phyloP scores from a whole-genome alignment of 768 basidiomycete species.

The Grammothele lineata region DNA sequence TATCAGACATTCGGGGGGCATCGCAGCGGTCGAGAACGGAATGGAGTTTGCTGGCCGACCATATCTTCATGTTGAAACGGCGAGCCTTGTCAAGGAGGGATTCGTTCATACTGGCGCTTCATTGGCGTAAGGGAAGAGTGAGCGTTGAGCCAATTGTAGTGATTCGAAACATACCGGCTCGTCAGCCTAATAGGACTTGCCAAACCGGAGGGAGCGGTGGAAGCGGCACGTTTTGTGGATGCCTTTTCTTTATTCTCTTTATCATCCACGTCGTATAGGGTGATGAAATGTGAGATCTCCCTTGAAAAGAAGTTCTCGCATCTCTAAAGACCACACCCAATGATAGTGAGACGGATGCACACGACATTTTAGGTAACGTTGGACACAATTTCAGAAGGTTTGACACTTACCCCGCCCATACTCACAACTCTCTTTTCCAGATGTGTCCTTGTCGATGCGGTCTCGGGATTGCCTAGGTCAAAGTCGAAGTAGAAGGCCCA shows the following conservation, averaged over 20 bases:
- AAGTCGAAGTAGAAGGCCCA: conserved; percentile 88
- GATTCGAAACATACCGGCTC: conserved; percentile 44
- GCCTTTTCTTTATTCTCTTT: conserved; percentile 75
- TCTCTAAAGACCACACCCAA: conserved; percentile 43
- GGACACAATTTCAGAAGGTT: neutral
- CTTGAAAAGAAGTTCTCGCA: conserved; percentile 88
- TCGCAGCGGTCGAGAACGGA: conserved; percentile 71
- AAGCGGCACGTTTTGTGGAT: conserved; percentile 15
- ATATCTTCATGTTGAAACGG: conserved; percentile 79
- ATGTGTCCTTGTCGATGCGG: conserved; percentile 31
- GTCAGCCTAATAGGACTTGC: conserved; percentile 62
- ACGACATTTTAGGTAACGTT: too few species aligned
- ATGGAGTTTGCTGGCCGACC: conserved; percentile 69
- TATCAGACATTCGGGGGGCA: conserved; percentile 30
- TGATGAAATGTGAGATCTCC: conserved; percentile 85
- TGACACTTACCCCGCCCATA: conserved; percentile 73
- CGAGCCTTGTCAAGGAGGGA: conserved; percentile 64
- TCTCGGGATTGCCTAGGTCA: conserved; percentile 39
- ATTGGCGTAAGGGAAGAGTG: too few species aligned
- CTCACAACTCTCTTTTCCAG: conserved; percentile 55
- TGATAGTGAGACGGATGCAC: too few species aligned
- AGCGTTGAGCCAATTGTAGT: too few species aligned
- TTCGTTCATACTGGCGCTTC: conserved; percentile 29
- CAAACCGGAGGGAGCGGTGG: conserved; percentile 22
- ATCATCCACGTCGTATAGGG: conserved; percentile 41